Conservation (phyloP, 768 basidiomycete species). For the Clitopilus hobsonii region DNA sequence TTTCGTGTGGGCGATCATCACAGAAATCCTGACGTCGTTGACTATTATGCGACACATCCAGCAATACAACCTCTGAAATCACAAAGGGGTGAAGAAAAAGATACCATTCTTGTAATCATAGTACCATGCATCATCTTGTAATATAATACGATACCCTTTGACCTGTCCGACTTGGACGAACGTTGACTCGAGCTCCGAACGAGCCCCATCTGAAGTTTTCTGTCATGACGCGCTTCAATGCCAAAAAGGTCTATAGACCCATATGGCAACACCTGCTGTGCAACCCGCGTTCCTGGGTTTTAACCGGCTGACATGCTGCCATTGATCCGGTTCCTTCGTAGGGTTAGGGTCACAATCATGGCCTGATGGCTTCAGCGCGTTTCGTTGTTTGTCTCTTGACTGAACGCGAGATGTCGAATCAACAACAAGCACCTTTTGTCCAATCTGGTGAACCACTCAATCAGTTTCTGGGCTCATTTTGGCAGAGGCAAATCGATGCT, state of each 20-base stretch:
- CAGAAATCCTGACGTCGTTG: slow-evolving; percentile 50
- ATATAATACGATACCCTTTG: neutral
- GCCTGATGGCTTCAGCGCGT: neutral
- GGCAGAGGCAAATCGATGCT: slow-evolving; percentile 83
- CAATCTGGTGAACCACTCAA: slow-evolving; percentile 84
- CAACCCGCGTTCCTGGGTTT: neutral
- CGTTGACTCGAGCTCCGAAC: neutral
- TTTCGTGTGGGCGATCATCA: neutral
- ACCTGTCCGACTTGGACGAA: neutral
- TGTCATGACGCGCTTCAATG: neutral
- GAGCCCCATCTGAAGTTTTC: neutral
- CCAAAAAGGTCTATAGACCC: neutral
- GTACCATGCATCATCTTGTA: neutral
- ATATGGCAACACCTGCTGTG: neutral
- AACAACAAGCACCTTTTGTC: slow-evolving; percentile 64
- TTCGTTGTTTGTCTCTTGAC: neutral
- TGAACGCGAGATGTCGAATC: slow-evolving; percentile 20
- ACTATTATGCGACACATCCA: slow-evolving; percentile 59
- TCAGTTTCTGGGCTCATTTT: slow-evolving; percentile 81
- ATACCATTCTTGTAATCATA: neutral
- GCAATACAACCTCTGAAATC: slow-evolving; percentile 30
- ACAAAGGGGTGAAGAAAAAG: neutral
- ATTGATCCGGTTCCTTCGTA: neutral
- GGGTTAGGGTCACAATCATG: slow-evolving; percentile 12
- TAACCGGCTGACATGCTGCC: neutral